Conservation (phyloP, 2,329 filamentous ascomycete genomes). For the Talaromyces funiculosus region DNA sequence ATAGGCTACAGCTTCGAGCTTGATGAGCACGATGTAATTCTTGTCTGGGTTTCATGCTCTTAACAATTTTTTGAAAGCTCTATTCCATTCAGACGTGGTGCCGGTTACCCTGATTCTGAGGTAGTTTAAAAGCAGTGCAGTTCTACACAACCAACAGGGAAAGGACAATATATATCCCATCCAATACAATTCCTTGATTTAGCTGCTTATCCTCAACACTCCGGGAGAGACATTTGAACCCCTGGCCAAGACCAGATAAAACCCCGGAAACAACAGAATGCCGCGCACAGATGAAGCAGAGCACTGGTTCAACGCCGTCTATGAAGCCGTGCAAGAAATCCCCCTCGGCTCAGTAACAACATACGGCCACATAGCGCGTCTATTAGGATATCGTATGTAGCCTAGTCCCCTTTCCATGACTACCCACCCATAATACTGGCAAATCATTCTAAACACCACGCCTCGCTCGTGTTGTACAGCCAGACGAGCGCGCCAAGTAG, state of each 20-base stretch:
- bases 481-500: conserved; percentile 75
- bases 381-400: conserved; percentile 55
- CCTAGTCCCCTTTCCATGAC: neutral
- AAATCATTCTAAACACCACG: neutral
- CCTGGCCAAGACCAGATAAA: neutral
- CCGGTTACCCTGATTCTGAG: neutral
- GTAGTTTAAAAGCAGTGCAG: neutral
- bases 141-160: neutral
- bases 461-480: conserved; percentile 41
- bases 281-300: conserved; percentile 45
- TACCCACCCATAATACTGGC: neutral
- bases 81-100: neutral
- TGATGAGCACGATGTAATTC: neutral
- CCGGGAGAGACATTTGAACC: too few species aligned
- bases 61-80: neutral
- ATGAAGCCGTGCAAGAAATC: conserved; percentile 77
- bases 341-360: conserved; percentile 77
- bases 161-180: neutral
- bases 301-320: conserved; percentile 59
- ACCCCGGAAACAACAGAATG: conserved; percentile 24
- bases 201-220: neutral
- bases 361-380: conserved; percentile 67
- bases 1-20: too few species aligned
- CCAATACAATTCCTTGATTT: neutral
- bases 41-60: neutral